Conservation (phyloP, 2,329 filamentous ascomycete species). For the Penicillium sp. region DNA sequence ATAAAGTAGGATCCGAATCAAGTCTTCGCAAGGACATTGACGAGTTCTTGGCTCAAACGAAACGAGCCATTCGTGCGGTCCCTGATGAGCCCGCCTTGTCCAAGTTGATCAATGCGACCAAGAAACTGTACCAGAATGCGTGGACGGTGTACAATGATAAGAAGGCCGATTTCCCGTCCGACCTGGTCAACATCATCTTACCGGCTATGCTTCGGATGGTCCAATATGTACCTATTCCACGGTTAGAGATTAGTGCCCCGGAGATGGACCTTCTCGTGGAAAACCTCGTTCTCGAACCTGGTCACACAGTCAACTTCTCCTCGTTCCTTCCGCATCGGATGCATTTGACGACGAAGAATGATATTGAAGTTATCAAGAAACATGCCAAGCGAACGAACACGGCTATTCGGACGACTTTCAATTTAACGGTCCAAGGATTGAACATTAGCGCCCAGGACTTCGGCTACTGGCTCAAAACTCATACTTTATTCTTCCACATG, state of each 20-base stretch:
- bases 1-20: conserved; percentile 57
- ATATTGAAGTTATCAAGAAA: conserved; percentile 77
- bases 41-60: conserved; percentile 61
- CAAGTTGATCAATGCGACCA: conserved; percentile 60
- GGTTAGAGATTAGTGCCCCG: conserved; percentile 78
- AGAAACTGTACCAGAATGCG: conserved; percentile 63
- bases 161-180: conserved; percentile 67
- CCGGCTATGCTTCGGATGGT: conserved; percentile 70
- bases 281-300: conserved; percentile 85
- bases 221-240: conserved; percentile 83
- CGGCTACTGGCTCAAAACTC: conserved; percentile 80
- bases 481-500: conserved; percentile 67
- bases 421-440: conserved; percentile 73
- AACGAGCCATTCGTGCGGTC: conserved; percentile 62
- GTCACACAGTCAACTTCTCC: conserved; percentile 71
- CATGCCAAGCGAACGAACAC: conserved; percentile 61
- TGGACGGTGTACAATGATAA: conserved; percentile 59
- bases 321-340: conserved; percentile 86
- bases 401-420: conserved; percentile 63
- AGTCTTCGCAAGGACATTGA: conserved; percentile 68
- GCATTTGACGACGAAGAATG: conserved; percentile 75
- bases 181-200: conserved; percentile 72
- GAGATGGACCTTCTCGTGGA: conserved; percentile 81
- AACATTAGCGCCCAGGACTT: conserved; percentile 80
- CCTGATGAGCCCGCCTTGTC: conserved; percentile 66